Evolutionary conservation across 2,329 filamentous ascomycete species (phyloP).

Genomic region (Myriosclerotinia scirpicola): DNA sequence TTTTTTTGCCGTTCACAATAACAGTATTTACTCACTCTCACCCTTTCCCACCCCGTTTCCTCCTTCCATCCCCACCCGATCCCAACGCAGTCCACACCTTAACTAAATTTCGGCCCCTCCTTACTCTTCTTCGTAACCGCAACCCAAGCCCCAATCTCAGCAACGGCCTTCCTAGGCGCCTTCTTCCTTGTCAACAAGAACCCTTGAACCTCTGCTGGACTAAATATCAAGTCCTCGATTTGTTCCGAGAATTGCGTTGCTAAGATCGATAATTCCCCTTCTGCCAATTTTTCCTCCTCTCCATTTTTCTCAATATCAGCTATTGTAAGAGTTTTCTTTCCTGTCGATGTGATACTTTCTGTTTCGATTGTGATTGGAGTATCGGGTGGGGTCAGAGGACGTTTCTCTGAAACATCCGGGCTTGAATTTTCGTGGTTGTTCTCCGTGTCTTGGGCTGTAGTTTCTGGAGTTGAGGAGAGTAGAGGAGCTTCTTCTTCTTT

Average conservation of each 20-base stretch:
- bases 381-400: conserved; percentile 28
- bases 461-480: background rate
- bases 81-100: no score
- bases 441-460: background rate
- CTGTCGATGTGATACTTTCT: background rate
- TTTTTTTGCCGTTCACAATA: no score
- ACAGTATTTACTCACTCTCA: no score
- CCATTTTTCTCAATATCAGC: conserved; percentile 9
- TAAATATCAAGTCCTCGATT: conserved; percentile 55
- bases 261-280: conserved; percentile 42
- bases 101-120: conserved; percentile 4
- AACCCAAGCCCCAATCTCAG: conserved; percentile 56
- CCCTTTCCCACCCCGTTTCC: no score
- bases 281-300: background rate
- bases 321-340: conserved; percentile 6
- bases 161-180: conserved; percentile 54
- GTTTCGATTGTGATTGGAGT: conserved; percentile 25
- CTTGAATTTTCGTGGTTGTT: background rate
- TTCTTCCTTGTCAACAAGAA: conserved; percentile 64
- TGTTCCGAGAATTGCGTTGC: conserved; percentile 49
- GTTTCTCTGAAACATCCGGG: background rate
- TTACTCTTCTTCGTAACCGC: conserved; percentile 45
- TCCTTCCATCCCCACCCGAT: no score
- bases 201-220: conserved; percentile 64
- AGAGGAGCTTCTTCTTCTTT: conserved; percentile 7